phyloP scores from a whole-genome alignment of 306 rosid genomes.

The Sesbania bispinosa region DNA sequence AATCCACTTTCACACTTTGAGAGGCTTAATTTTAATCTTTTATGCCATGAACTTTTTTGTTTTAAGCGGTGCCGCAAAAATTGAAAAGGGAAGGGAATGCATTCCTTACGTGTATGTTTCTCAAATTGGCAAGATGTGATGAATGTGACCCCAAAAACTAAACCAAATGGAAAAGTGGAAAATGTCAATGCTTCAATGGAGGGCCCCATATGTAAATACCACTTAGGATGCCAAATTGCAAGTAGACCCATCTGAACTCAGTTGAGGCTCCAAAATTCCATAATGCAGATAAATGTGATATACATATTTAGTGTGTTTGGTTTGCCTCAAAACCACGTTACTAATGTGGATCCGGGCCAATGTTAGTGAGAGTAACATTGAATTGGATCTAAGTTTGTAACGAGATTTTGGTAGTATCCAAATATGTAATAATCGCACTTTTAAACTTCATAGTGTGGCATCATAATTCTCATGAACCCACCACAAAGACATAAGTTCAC shows the following conservation, averaged over 20 bases:
- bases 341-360: no score
- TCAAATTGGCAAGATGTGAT: neutral
- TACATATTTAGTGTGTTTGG: no score
- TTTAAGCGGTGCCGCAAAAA: neutral
- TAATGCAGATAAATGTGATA: slow-evolving; percentile 20
- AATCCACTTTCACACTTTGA: neutral
- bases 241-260: slow-evolving; percentile 34
- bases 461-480: slow-evolving; percentile 16
- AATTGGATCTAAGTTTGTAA: no score
- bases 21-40: neutral
- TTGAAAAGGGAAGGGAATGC: neutral
- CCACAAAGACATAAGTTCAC: slow-evolving; percentile 5
- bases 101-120: neutral
- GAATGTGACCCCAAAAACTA: neutral
- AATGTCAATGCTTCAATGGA: slow-evolving; percentile 35
- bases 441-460: neutral
- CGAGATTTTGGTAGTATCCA: no score
- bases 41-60: neutral
- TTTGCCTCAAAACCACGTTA: no score
- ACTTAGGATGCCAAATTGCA: slow-evolving; percentile 55
- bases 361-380: no score
- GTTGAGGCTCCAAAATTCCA: slow-evolving; percentile 30
- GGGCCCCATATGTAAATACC: slow-evolving; percentile 52
- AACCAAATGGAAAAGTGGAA: slow-evolving; percentile 8
- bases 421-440: slow-evolving; percentile 19